Base-by-base conservation (phyloP, 805 yeast species). In the Sugiyamaella valdiviana region DNA sequence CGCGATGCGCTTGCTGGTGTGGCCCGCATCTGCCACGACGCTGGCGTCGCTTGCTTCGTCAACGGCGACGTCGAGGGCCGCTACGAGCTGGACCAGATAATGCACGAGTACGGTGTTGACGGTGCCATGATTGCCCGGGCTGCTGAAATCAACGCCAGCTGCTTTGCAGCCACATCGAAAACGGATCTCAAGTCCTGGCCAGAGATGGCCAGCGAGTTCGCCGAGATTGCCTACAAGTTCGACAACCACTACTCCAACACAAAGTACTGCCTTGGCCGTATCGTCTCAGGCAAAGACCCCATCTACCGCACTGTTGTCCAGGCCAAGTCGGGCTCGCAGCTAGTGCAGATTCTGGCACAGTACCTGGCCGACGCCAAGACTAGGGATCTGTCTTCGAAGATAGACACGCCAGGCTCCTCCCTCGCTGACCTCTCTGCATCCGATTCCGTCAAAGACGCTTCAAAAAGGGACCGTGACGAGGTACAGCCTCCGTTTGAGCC, bases 111-210 rank as follows among this genome's bases (percentile, higher is more conserved):
- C 56, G 78, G 82, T 0, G 73, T 74, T 1, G 77, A 77, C 45
- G 95, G 98, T 3, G 90, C 87, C 5, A 91, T 93, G 99, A 80
- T 90, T 59, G 99, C 97, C 1, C 83, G 87, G 26, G 79, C 80
- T 24, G 98, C 97, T 0, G 98, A 93, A 66, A 61, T 75, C 5
- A 90, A 93, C 61, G 93, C 95, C 6, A 74, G 95, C 0, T 82
- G 86, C 36, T 93, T 93, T 63, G 26, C 51, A 7, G 52, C 52
- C 2, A 32, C 48, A 19, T 12, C 20, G 7, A 10, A 42, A 17
- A 55, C 45, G 10, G 70, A 66, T 0, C 74, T 76, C 3, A 62
- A 73, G 42, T 69, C 76, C 0, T 85, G 91, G 85, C 71, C 66
- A 21, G 61, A 69, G 21, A 67, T 77, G 9, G 73, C 79, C 9